phyloP scores from a whole-genome alignment of 148 eudicot genomes.

The Nepenthes mirabilis region DNA sequence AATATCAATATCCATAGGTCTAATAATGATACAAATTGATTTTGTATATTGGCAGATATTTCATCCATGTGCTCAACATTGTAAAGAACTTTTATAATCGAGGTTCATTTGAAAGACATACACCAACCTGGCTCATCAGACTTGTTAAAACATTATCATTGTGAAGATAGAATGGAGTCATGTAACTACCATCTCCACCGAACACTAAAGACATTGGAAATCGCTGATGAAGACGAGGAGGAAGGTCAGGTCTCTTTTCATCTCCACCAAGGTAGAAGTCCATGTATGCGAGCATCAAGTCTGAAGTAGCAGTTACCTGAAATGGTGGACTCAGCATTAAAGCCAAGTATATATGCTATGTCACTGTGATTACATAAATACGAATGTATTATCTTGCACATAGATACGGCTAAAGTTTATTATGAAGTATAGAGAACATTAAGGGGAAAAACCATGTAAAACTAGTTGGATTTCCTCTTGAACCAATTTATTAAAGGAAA shows the following conservation, averaged over 20 bases:
- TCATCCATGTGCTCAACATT: not conserved
- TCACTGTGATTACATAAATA: not conserved
- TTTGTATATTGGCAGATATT: too few relatives aligned
- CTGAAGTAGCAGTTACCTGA: conserved; percentile 75
- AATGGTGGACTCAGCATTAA: not conserved
- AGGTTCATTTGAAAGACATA: not conserved
- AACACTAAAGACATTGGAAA: conserved; percentile 70
- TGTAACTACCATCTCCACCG: conserved; percentile 96
- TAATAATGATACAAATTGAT: too few relatives aligned
- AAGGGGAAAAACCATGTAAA: too few relatives aligned
- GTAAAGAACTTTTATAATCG: not conserved
- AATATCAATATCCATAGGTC: too few relatives aligned
- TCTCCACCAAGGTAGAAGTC: conserved; percentile 99
- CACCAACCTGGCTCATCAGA: conserved; percentile 79
- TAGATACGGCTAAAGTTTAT: too few relatives aligned
- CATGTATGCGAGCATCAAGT: conserved; percentile 84
- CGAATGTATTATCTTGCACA: too few relatives aligned
- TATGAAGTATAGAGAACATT: too few relatives aligned
- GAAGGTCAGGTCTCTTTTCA: conserved; percentile 90
- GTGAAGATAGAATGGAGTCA: conserved; percentile 84
- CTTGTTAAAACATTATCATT: conserved; percentile 79
- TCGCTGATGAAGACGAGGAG: conserved; percentile 70
- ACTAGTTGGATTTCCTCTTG: too few relatives aligned
- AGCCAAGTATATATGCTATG: not conserved
- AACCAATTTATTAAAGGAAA: too few relatives aligned